A percentile compares a stretch with the other conserved stretches of the same genome.
Conservation (phyloP, 352 stramenopile species). For the Elongisporangium undulatum region DNA sequence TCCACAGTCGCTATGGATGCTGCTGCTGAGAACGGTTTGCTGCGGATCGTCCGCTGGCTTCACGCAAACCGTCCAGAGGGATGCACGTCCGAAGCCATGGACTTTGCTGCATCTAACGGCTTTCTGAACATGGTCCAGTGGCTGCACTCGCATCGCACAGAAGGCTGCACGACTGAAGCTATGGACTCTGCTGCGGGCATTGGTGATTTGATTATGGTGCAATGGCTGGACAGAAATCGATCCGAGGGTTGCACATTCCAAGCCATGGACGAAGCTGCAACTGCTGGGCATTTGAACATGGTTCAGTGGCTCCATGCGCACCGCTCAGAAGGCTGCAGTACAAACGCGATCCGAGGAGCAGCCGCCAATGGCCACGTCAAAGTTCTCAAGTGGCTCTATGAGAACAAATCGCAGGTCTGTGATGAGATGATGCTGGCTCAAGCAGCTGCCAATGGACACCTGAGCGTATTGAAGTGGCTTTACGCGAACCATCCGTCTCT, state of each 20-base stretch:
- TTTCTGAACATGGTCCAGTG: constrained; percentile 15
- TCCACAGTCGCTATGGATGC: background rate
- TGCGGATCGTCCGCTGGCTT: background rate
- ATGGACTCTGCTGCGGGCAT: constrained; percentile 16
- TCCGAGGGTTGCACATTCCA: constrained; percentile 17
- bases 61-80: background rate
- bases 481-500: constrained; percentile 19
- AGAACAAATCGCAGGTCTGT: background rate
- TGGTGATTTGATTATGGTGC: constrained; percentile 7
- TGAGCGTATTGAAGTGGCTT: constrained; percentile 52
- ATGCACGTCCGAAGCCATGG: constrained; percentile 16
- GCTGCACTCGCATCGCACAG: constrained; percentile 9
- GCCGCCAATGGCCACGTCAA: constrained; percentile 1
- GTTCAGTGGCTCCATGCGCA: constrained; percentile 25
- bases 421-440: constrained; percentile 8
- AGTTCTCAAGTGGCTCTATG: background rate
- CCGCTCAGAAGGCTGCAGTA: constrained; percentile 18
- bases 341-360: background rate
- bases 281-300: constrained; percentile 24
- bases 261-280: constrained; percentile 27
- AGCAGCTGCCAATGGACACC: constrained; percentile 33
- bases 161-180: constrained; percentile 11
- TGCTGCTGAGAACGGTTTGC: background rate
- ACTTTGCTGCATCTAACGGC: constrained; percentile 9
- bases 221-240: constrained; percentile 17